phyloP scores from a whole-genome alignment of 2,329 filamentous ascomycete genomes.

The Exophiala xenobiotica region DNA sequence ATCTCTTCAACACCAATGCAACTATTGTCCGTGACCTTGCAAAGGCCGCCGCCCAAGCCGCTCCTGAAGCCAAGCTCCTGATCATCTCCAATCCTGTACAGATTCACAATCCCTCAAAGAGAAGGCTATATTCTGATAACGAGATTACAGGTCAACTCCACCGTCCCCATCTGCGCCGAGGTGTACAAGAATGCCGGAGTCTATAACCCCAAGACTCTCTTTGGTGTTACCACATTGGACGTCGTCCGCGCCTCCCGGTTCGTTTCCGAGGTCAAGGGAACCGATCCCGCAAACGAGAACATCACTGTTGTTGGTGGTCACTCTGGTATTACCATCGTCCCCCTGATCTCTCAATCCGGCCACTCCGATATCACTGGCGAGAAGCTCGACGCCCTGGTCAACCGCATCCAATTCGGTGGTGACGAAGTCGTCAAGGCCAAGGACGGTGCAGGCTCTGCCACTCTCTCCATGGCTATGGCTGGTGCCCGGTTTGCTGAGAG shows the following conservation, averaged over 20 bases:
- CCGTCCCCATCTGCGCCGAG: conserved; percentile 95
- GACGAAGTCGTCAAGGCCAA: conserved; percentile 99
- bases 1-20: conserved; percentile 99
- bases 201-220: conserved; percentile 99
- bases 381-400: conserved; percentile 72
- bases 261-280: conserved; percentile 89
- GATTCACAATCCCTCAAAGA: conserved; percentile 28
- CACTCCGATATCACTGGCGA: conserved; percentile 80
- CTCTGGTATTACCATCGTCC: conserved; percentile 97
- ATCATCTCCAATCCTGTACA: conserved; percentile 95
- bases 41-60: conserved; percentile 85
- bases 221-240: conserved; percentile 98
- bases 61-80: conserved; percentile 90
- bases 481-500: conserved; percentile 84
- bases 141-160: conserved; percentile 76
- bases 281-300: conserved; percentile 87
- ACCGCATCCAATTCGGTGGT: conserved; percentile 97
- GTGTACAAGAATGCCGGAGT: conserved; percentile 93
- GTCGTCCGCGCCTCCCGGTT: conserved; percentile 97
- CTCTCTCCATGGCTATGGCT: conserved; percentile 98
- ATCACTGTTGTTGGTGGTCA: conserved; percentile 96
- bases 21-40: conserved; percentile 98
- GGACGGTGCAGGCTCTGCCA: conserved; percentile 94
- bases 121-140: conserved; percentile 6
- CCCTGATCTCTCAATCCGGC: conserved; percentile 90